Percentiles rank a stretch among this genome's conserved stretches.
phyloP scores from a whole-genome alignment of 164 flowering plant species.

The Sedum album region DNA sequence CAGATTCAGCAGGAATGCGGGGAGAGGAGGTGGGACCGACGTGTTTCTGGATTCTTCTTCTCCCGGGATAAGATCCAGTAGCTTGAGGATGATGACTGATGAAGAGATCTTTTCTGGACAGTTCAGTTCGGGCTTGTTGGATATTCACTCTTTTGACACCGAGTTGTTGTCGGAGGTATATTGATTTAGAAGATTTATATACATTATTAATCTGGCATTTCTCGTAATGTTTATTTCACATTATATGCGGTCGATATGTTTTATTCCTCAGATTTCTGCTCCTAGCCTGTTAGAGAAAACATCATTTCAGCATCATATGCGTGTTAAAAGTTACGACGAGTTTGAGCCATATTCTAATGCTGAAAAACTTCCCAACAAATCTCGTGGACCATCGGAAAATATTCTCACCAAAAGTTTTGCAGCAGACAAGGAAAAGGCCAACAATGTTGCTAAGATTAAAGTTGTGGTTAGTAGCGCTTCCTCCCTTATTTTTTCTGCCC shows the following conservation, averaged over 20 bases:
- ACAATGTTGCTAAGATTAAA: constrained; percentile 46
- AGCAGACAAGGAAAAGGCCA: constrained; percentile 35
- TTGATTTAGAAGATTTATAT: too few relatives aligned
- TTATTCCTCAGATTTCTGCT: constrained; percentile 35
- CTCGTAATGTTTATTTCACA: neutral
- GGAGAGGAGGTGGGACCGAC: neutral
- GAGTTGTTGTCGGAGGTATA: constrained; percentile 40
- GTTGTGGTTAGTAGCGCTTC: constrained; percentile 31
- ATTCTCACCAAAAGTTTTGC: constrained; percentile 27
- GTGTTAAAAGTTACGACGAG: constrained; percentile 74
- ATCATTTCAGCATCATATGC: constrained; percentile 27
- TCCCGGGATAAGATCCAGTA: constrained; percentile 22
- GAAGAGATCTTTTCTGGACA: constrained; percentile 22
- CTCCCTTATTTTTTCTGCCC: neutral
- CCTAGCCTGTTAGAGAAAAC: constrained; percentile 35
- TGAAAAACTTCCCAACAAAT: constrained; percentile 32
- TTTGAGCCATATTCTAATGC: constrained; percentile 39
- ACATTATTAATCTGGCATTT: neutral
- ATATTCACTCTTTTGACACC: constrained; percentile 44
- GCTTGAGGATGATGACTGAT: constrained; percentile 22
- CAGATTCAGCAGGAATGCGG: neutral
- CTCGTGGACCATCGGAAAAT: constrained; percentile 34
- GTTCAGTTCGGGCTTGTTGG: constrained; percentile 39
- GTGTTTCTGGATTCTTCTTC: constrained; percentile 17
- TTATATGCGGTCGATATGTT: neutral